A percentile compares a stretch with the other conserved stretches of the same genome.
Conservation (phyloP, 2,329 filamentous ascomycete genomes). For the Rutstroemia sp. region DNA sequence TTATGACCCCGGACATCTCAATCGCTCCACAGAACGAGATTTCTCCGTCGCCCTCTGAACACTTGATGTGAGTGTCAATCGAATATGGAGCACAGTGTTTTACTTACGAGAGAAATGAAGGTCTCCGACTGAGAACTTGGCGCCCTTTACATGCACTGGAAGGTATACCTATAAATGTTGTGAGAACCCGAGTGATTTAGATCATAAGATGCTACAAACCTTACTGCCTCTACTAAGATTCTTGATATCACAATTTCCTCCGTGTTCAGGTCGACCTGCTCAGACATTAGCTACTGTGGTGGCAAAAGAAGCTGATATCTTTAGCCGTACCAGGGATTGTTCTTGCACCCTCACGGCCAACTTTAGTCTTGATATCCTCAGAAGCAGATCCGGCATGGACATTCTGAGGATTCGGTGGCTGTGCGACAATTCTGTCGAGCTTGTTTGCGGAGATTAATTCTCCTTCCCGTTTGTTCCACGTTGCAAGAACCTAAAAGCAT, state of each 20-base stretch:
- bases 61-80: conserved; percentile 30
- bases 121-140: conserved; percentile 87
- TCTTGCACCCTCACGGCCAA: conserved; percentile 71
- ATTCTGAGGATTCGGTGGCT: conserved; percentile 65
- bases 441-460: conserved; percentile 67
- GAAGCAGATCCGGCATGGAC: conserved; percentile 64
- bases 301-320: neutral
- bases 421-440: conserved; percentile 64
- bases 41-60: conserved; percentile 82
- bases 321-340: conserved; percentile 61
- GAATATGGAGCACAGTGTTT: neutral
- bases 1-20: conserved; percentile 89
- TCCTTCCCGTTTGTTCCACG: conserved; percentile 78
- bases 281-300: neutral
- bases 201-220: neutral
- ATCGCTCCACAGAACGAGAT: conserved; percentile 87
- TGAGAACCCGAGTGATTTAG: neutral
- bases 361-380: conserved; percentile 51
- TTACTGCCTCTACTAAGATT: conserved; percentile 63
- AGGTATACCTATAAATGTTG: conserved; percentile 65
- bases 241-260: conserved; percentile 90
- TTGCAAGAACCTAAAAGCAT: conserved; percentile 49
- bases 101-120: conserved; percentile 44
- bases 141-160: conserved; percentile 77
- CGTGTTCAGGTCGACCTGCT: conserved; percentile 34